Evolutionary conservation across 164 flowering plant genomes (phyloP).

Genomic region (Berberis thunbergii): DNA sequence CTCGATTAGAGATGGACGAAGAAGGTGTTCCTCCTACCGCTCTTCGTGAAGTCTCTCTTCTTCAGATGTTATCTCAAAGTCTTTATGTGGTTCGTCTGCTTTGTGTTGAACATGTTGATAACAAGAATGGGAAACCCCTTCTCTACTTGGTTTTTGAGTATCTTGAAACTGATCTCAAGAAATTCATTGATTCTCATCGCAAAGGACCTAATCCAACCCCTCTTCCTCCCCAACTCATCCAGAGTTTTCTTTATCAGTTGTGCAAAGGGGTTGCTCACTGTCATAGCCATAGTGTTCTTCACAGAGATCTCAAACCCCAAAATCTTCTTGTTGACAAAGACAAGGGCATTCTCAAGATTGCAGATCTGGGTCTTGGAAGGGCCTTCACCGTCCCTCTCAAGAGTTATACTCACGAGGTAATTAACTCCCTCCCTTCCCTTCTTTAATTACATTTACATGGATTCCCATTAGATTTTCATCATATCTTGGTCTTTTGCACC

Average conservation of each 20-base stretch:
- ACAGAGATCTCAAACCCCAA: constrained; percentile 93
- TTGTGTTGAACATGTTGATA: constrained; percentile 77
- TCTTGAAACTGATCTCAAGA: constrained; percentile 93
- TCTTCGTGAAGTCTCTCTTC: constrained; percentile 84
- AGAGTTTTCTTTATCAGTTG: constrained; percentile 79
- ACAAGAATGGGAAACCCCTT: constrained; percentile 63
- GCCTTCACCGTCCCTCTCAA: constrained; percentile 93
- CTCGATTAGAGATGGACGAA: constrained; percentile 96
- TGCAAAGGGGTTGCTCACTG: constrained; percentile 95
- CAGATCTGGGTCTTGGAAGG: constrained; percentile 94
- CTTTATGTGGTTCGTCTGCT: constrained; percentile 83
- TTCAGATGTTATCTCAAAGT: constrained; percentile 85
- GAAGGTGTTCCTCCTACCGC: constrained; percentile 99
- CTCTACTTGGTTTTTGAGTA: constrained; percentile 93
- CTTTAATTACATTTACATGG: background rate
- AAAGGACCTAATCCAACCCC: constrained; percentile 75
- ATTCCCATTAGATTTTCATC: background rate
- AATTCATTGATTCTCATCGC: constrained; percentile 75
- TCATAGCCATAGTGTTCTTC: constrained; percentile 89
- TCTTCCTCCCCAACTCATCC: constrained; percentile 39
- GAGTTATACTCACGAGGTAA: constrained; percentile 92
- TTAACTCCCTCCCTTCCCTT: background rate
- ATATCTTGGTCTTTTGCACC: background rate
- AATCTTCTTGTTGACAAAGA: constrained; percentile 87
- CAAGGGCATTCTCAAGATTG: constrained; percentile 82